Conservation (phyloP, 495 filamentous ascomycete genomes). For the Aspergillus ostianus region DNA sequence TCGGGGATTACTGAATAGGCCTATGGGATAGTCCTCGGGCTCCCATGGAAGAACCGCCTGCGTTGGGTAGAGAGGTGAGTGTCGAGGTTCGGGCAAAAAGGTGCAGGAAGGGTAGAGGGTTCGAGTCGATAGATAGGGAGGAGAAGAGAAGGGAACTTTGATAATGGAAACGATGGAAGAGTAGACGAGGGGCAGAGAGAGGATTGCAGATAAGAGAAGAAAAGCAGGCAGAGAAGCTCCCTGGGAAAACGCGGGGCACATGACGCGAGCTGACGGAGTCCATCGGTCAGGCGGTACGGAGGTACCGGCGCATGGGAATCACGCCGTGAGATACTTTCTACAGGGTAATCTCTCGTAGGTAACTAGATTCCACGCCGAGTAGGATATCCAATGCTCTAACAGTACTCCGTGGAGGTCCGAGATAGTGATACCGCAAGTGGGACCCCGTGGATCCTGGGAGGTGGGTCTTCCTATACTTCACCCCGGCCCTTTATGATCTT, state of each 20-base stretch:
- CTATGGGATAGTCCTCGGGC: not conserved
- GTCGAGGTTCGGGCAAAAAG: too few relatives aligned
- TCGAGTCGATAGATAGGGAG: not conserved
- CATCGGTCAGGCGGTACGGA: not conserved
- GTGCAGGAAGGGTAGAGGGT: not conserved
- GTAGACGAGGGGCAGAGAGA: not conserved
- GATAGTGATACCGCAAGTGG: not conserved
- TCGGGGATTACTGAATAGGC: slow-evolving; percentile 10
- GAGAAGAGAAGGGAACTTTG: not conserved
- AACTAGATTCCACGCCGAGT: too few relatives aligned
- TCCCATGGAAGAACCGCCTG: not conserved
- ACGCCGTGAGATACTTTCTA: too few relatives aligned
- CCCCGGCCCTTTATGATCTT: too few relatives aligned
- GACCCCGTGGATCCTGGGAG: not conserved
- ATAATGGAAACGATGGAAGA: not conserved
- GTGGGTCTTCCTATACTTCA: not conserved
- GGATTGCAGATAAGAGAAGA: not conserved
- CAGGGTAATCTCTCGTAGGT: too few relatives aligned
- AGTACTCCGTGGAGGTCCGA: too few relatives aligned
- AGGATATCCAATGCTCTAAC: too few relatives aligned
- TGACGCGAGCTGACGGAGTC: not conserved
- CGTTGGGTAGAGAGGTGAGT: too few relatives aligned
- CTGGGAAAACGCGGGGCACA: not conserved
- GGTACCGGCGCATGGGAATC: too few relatives aligned
- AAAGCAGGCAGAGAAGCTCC: not conserved